Evolutionary conservation across 805 yeast species (phyloP), one percentile per base, ranked within the genome.

Genomic region (Pichia heedii): DNA sequence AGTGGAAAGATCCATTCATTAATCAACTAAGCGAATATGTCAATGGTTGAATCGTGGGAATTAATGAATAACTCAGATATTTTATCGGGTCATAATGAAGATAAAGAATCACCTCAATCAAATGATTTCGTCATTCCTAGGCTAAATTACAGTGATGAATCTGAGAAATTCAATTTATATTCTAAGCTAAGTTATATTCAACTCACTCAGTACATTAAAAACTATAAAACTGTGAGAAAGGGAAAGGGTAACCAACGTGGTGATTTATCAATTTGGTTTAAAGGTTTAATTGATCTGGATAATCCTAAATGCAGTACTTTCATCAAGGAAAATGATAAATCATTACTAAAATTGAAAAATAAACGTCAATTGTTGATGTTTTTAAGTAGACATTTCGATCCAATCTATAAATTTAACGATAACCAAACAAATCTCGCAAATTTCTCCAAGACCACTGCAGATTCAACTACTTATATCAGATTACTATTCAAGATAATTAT

Each of bases 351-450:
- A 37, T 30, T 44, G 16, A 42, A 40, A 15, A 48, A 37, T 18
- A 48, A 48, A 36, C 39, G 46, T 19, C 50, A 48, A 36, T 33
- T 48, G 16, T 11, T 45, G 13, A 20, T 38, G 39, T 41, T 41
- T 18, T 24, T 44, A 32, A 37, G 30, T 13, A 37, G 21, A 30
- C 22, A 27, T 3, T 44, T 44, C 15, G 16, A 11, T 11, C 26
- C 41, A 5, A 16, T 24, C 9, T 41, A 44, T 22, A 15, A 34
- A 33, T 36, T 38, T 18, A 35, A 21, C n/a, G n/a, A n/a, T n/a
- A n/a, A n/a, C n/a, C n/a, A n/a, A n/a, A n/a, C 13, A 8, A 20
- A 15, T 19, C n/a, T 22, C 8, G 12, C 32, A 29, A 29, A 8
- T 6, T 29, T 29, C 9, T 13, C 32, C 9, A n/a, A n/a, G n/a